A percentile compares a stretch with the other conserved stretches of the same genome.
Conservation (phyloP, 176 grass and related monocot genomes). For the Juncus effusus region DNA sequence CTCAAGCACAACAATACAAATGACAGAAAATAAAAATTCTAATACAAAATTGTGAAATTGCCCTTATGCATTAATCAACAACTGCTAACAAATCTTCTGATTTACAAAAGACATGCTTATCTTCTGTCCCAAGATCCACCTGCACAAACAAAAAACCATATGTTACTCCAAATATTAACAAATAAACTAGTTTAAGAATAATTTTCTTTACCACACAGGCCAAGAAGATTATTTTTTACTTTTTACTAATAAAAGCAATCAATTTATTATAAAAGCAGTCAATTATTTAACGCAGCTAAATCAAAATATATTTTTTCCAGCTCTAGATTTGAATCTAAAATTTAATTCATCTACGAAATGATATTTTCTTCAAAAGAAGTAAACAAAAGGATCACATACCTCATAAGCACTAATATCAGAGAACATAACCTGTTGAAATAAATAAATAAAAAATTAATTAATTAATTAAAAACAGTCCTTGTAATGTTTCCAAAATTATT, state of each 20-base stretch:
- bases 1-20: slow-evolving; percentile 6
- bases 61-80: slow-evolving; percentile 49
- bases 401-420: slow-evolving; percentile 93
- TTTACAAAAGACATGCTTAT: slow-evolving; percentile 72
- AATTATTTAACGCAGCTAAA: no score
- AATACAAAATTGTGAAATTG: slow-evolving; percentile 11
- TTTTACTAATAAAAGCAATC: no score
- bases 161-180: slow-evolving; percentile 13
- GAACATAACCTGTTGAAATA: slow-evolving; percentile 69
- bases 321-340: no score
- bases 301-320: no score
- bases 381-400: slow-evolving; percentile 40
- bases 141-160: slow-evolving; percentile 27
- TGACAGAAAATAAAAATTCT: slow-evolving; percentile 14
- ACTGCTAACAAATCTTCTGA: slow-evolving; percentile 77
- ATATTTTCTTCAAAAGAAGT: neutral
- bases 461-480: neutral
- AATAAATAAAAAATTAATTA: neutral
- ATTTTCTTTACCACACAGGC: no score
- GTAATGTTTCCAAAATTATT: neutral
- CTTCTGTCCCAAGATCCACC: slow-evolving; percentile 81
- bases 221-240: no score
- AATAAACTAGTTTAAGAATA: neutral
- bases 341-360: no score
- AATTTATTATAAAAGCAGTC: no score